These are phyloP conservation scores for Venturia asperata DNA, from an alignment of 2,329 filamentous ascomycete genomes.

Conservation along the genomic window DNA sequence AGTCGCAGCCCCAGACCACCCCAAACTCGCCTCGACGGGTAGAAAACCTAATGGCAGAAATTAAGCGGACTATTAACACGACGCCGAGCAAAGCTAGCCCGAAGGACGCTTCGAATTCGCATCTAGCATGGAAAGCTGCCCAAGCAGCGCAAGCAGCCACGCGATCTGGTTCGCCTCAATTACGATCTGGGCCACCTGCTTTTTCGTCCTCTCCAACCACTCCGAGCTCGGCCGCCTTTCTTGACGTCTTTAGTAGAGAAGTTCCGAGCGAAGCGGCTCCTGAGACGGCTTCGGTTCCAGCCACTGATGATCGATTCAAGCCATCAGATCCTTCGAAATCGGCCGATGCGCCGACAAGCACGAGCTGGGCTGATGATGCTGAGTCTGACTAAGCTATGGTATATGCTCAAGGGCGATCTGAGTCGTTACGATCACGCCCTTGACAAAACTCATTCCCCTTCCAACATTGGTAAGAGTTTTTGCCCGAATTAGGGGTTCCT, in stretches of 20 bases:
- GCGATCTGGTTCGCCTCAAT: not conserved
- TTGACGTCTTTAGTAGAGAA: no score
- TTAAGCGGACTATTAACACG: not conserved
- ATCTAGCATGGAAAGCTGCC: not conserved
- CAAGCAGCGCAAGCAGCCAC: not conserved
- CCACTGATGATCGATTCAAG: not conserved
- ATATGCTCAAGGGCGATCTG: slow-evolving; percentile 6
- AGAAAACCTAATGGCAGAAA: not conserved
- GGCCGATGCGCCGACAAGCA: no score
- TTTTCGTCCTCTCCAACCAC: not conserved
- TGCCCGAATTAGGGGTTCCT: not conserved
- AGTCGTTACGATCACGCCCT: slow-evolving; percentile 13
- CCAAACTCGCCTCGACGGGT: not conserved
- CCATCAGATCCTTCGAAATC: not conserved
- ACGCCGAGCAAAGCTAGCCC: not conserved
- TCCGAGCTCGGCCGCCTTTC: not conserved
- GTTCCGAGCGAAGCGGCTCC: not conserved
- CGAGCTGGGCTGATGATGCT: not conserved
- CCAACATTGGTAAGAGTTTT: not conserved
- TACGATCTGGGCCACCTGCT: not conserved
- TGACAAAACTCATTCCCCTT: not conserved
- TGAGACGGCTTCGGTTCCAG: not conserved
- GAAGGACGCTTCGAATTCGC: not conserved
- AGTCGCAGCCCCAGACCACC: not conserved
- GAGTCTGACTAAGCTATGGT: not conserved